A percentile compares a stretch with the other conserved stretches of the same genome.
Conservation (phyloP, 306 rosid species). For the Prunus dulcis region DNA sequence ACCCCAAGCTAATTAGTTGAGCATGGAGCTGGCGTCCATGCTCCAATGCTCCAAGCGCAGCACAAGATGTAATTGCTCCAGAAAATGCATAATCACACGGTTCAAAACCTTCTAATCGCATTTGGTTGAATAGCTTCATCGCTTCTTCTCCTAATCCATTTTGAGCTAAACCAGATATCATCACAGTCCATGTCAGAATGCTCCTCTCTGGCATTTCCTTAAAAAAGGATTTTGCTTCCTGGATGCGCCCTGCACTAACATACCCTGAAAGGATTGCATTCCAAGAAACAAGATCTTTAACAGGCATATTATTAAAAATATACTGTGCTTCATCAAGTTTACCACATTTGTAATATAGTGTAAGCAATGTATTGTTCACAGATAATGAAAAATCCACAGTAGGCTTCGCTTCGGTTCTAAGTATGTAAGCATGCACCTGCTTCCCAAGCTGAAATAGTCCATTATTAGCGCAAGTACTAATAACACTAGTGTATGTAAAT, state of each 20-base stretch:
- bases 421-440: conserved; percentile 22
- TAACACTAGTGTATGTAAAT: conserved; percentile 21
- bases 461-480: conserved; percentile 18
- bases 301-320: conserved; percentile 13
- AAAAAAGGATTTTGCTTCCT: conserved; percentile 21
- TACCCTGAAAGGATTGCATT: conserved; percentile 27
- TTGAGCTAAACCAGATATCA: conserved; percentile 20
- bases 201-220: conserved; percentile 19
- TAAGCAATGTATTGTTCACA: conserved; percentile 22
- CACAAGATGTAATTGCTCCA: conserved; percentile 26
- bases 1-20: conserved; percentile 18
- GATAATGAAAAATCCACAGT: conserved; percentile 24
- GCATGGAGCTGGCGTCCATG: conserved; percentile 31
- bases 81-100: conserved; percentile 29
- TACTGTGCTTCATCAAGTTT: conserved; percentile 18
- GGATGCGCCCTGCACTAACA: conserved; percentile 8
- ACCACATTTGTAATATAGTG: conserved; percentile 18
- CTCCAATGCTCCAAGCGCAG: conserved; percentile 29
- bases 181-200: conserved; percentile 23
- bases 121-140: conserved; percentile 26
- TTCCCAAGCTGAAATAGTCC: conserved; percentile 22
- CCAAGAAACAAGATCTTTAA: conserved; percentile 22
- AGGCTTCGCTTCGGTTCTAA: conserved; percentile 17
- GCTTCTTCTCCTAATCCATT: conserved; percentile 28
- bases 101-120: conserved; percentile 25